Evolutionary conservation across 129 eudicot species (phyloP).

Genomic region (Erigeron canadensis): DNA sequence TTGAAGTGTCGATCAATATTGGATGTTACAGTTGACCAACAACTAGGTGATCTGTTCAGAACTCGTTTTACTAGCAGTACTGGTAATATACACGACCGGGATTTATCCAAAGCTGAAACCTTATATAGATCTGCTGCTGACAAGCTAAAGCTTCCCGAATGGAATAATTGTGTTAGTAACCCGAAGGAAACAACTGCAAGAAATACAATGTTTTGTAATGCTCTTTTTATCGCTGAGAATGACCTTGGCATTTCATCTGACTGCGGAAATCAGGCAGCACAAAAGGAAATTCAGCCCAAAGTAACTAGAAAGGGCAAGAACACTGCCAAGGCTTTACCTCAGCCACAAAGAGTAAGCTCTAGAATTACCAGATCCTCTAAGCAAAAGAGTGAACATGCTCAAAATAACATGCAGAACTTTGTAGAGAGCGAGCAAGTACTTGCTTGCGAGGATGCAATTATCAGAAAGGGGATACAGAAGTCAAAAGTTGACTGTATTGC

Average conservation of each 20-base stretch:
- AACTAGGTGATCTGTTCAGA: constrained; percentile 67
- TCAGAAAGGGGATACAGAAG: constrained; percentile 23
- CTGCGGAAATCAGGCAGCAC: constrained; percentile 27
- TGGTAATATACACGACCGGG: constrained; percentile 30
- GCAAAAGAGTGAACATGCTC: constrained; percentile 33
- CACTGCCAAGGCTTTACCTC: constrained; percentile 33
- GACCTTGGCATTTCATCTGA: constrained; percentile 25
- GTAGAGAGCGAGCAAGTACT: constrained; percentile 22
- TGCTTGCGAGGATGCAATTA: constrained; percentile 23
- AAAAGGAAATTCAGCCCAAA: constrained; percentile 29
- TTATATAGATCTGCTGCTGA: constrained; percentile 48
- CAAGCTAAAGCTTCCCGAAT: constrained; percentile 47
- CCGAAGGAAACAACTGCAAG: constrained; percentile 34
- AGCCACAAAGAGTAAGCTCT: constrained; percentile 36
- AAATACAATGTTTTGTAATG: constrained; percentile 24
- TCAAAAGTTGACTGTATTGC: constrained; percentile 14
- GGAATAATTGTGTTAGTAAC: constrained; percentile 48
- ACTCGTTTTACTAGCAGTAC: constrained; percentile 31
- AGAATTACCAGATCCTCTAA: constrained; percentile 66
- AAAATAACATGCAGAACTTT: constrained; percentile 16
- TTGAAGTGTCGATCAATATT: constrained; percentile 51
- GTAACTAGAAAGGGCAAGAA: constrained; percentile 62
- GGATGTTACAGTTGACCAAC: constrained; percentile 65
- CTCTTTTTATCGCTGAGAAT: constrained; percentile 16
- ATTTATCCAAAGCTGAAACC: constrained; percentile 44